These are phyloP conservation scores for Odonthalia washingtoniensis DNA, from an alignment of 31 red algal species.

Conservation along the genomic window DNA sequence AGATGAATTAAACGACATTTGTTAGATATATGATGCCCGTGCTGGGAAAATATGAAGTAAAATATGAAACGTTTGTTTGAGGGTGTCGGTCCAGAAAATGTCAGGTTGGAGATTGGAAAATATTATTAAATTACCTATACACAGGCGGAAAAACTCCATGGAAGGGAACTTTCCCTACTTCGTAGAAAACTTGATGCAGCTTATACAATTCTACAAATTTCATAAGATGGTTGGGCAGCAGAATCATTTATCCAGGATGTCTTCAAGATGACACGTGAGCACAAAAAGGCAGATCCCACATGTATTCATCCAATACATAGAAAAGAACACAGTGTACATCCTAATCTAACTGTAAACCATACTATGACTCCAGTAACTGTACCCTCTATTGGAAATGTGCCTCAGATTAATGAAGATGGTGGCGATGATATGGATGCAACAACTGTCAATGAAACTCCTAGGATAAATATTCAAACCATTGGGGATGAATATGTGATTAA, in stretches of 20 bases:
- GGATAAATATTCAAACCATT: no score
- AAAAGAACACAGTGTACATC: no score
- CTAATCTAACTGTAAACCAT: no score
- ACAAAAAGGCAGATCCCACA: neutral
- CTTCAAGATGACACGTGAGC: neutral
- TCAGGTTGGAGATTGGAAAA: neutral
- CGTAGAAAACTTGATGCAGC: constrained; percentile 23
- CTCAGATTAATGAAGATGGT: no score
- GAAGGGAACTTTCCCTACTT: neutral
- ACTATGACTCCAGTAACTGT: no score
- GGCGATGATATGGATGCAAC: no score
- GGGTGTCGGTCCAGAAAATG: neutral
- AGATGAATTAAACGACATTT: neutral
- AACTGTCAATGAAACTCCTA: no score
- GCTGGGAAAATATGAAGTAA: neutral
- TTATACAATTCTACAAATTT: constrained; percentile 10
- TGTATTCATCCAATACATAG: constrained; percentile 9
- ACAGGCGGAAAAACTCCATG: neutral
- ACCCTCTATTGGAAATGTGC: no score
- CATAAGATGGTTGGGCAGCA: constrained; percentile 18
- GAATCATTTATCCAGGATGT: neutral
- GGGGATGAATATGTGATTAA: no score
- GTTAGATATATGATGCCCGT: neutral
- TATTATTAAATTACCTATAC: neutral
- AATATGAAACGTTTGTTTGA: constrained; percentile 1